A percentile compares a stretch with the other conserved stretches of the same genome.
phyloP scores from a whole-genome alignment of 176 grass and related monocot genomes.

The Olyra latifolia region DNA sequence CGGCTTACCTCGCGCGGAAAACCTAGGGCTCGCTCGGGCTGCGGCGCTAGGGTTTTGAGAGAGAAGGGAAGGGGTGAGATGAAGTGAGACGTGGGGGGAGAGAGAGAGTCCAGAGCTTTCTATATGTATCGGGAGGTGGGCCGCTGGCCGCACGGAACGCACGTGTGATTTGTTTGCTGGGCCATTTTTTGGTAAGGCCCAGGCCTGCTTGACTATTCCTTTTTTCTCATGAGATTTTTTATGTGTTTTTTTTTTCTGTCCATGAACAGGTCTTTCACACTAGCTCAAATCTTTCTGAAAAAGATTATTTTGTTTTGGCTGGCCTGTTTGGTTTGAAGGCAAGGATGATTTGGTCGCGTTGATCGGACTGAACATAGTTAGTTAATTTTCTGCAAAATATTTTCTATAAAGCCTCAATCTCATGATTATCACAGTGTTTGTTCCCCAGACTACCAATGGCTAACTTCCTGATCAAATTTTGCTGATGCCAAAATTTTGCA shows the following conservation, averaged over 20 bases:
- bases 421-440: not conserved
- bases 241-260: not conserved
- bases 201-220: not conserved
- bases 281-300: not conserved
- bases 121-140: not conserved
- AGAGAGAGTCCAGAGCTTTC: not conserved
- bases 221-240: not conserved
- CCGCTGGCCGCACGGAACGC: not conserved
- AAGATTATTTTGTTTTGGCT: not conserved
- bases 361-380: not conserved
- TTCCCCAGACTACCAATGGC: not conserved
- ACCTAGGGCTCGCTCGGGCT: constrained; percentile 21
- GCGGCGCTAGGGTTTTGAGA: constrained; percentile 51
- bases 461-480: not conserved
- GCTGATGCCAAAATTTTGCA: not conserved
- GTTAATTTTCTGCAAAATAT: not conserved
- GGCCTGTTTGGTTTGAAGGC: not conserved
- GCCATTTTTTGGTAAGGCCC: not conserved
- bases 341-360: not conserved
- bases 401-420: not conserved
- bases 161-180: constrained; percentile 3
- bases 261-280: not conserved
- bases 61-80: not conserved
- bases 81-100: not conserved
- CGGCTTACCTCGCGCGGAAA: constrained; percentile 29